Conservation (phyloP, 306 rosid species). For the Potentilla sterilis region DNA sequence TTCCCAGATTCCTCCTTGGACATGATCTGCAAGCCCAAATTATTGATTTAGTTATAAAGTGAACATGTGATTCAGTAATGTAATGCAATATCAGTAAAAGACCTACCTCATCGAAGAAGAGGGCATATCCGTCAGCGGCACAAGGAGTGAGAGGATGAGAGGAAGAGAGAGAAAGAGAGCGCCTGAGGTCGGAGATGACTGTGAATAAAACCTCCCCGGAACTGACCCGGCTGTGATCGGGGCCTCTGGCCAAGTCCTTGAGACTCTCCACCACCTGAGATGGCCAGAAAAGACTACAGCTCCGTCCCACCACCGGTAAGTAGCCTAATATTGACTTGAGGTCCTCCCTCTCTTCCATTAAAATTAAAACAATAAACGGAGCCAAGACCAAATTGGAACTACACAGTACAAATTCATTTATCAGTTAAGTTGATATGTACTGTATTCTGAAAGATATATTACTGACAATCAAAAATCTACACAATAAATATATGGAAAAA, state of each 20-base stretch:
- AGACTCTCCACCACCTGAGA: slow-evolving; percentile 60
- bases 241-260: slow-evolving; percentile 46
- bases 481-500: too few relatives aligned
- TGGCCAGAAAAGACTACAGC: slow-evolving; percentile 70
- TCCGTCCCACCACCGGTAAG: slow-evolving; percentile 53
- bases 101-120: slow-evolving; percentile 78
- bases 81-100: not conserved
- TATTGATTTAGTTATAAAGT: too few relatives aligned
- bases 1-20: slow-evolving; percentile 48
- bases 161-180: slow-evolving; percentile 49
- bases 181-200: slow-evolving; percentile 56
- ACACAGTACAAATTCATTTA: too few relatives aligned
- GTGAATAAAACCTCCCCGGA: slow-evolving; percentile 49
- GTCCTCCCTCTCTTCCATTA: slow-evolving; percentile 70
- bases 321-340: slow-evolving; percentile 58
- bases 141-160: slow-evolving; percentile 41
- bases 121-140: slow-evolving; percentile 49
- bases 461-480: too few relatives aligned
- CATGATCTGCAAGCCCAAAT: slow-evolving; percentile 52
- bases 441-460: not conserved
- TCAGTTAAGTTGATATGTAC: too few relatives aligned
- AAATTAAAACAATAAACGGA: too few relatives aligned
- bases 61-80: not conserved
- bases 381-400: too few relatives aligned
- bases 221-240: slow-evolving; percentile 47